A percentile compares a stretch with the other conserved stretches of the same genome.
Conservation (phyloP, 306 rosid genomes). For the Trichosanthes cucumerina region DNA sequence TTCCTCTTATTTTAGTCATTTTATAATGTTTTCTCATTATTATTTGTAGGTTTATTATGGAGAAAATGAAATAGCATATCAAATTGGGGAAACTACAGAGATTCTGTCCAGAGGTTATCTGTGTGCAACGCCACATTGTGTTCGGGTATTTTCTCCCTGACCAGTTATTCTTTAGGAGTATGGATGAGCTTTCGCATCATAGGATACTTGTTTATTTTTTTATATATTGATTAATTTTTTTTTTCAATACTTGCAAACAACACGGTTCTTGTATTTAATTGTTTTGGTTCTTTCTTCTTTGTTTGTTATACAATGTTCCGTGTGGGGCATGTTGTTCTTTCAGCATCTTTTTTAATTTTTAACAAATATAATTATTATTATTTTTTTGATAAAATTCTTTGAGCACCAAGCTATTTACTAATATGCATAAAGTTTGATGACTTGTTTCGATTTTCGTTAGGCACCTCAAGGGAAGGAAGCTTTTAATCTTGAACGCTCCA, state of each 20-base stretch:
- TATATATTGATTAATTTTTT: not conserved
- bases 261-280: not conserved
- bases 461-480: constrained; percentile 71
- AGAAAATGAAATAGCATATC: constrained; percentile 81
- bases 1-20: not conserved
- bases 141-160: constrained; percentile 41
- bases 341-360: not conserved
- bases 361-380: not conserved
- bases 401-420: not conserved
- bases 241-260: not conserved
- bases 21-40: not conserved
- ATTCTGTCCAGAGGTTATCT: constrained; percentile 82
- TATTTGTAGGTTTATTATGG: constrained; percentile 59
- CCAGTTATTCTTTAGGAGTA: not conserved
- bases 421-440: not conserved
- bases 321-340: not conserved
- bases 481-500: constrained; percentile 66
- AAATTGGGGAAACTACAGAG: constrained; percentile 93
- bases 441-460: constrained; percentile 18
- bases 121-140: constrained; percentile 97
- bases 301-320: not conserved
- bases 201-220: not conserved
- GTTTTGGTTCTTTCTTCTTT: not conserved
- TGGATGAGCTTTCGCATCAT: not conserved
- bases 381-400: not conserved